Percentiles rank a stretch among this genome's conserved stretches.
Conservation (phyloP, 2,329 filamentous ascomycete species). For the Helotiales sp. region DNA sequence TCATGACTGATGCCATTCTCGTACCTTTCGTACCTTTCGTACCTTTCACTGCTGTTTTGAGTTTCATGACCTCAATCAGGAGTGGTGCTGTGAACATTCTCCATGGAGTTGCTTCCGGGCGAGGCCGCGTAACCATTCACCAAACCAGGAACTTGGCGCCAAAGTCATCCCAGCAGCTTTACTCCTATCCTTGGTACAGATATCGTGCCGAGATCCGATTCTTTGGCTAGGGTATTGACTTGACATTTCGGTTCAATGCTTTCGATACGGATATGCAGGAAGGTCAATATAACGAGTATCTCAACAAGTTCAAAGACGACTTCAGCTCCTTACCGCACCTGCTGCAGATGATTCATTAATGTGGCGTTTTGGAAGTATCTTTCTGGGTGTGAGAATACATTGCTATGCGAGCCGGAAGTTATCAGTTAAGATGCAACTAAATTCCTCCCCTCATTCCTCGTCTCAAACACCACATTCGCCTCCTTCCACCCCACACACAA, state of each 20-base stretch:
- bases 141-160: not conserved
- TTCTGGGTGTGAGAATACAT: no score
- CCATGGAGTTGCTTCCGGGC: not conserved
- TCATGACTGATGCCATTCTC: no score
- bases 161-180: not conserved
- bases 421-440: not conserved
- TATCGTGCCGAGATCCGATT: not conserved
- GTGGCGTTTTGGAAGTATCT: no score
- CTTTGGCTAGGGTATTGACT: no score
- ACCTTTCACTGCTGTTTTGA: no score
- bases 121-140: not conserved
- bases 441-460: not conserved
- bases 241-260: not conserved
- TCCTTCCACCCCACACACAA: conserved; percentile 6
- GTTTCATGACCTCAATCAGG: not conserved
- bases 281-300: no score
- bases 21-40: no score
- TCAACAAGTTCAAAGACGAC: no score
- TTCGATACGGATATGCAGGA: not conserved
- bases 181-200: not conserved
- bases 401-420: not conserved
- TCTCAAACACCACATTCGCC: not conserved
- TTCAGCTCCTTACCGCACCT: no score
- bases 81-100: not conserved
- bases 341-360: no score